phyloP scores from a whole-genome alignment of 495 filamentous ascomycete genomes.

The Podospora pseudopauciseta region DNA sequence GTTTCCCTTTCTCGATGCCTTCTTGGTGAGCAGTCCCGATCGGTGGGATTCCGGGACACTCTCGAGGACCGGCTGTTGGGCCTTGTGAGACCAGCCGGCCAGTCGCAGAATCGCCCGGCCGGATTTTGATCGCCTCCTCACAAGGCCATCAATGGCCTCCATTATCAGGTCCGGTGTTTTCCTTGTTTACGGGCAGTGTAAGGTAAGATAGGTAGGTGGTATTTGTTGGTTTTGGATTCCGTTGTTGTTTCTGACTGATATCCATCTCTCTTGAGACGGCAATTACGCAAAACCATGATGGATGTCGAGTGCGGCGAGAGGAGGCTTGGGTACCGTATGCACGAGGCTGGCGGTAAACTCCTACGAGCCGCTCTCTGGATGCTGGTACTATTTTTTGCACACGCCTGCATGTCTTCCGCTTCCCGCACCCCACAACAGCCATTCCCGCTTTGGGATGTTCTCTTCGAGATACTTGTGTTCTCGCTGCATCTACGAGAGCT shows the following conservation, averaged over 20 bases:
- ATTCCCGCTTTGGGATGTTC: slow-evolving; percentile 12
- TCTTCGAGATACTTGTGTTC: slow-evolving; percentile 9
- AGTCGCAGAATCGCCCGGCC: slow-evolving; percentile 21
- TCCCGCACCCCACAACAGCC: slow-evolving; percentile 19
- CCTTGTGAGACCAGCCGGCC: slow-evolving; percentile 20
- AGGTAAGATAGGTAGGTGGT: neutral
- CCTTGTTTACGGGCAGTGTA: slow-evolving; percentile 9
- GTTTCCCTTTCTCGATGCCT: slow-evolving; percentile 4
- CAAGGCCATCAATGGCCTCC: slow-evolving; percentile 9
- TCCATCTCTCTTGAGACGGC: neutral
- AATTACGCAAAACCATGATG: no score
- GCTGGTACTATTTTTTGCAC: slow-evolving; percentile 25
- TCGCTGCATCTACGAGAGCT: slow-evolving; percentile 4
- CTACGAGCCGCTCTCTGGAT: slow-evolving; percentile 7
- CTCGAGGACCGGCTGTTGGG: slow-evolving; percentile 12
- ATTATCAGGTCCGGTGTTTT: neutral
- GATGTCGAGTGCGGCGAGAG: slow-evolving; percentile 13
- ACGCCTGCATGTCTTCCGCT: slow-evolving; percentile 25
- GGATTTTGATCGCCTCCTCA: slow-evolving; percentile 17
- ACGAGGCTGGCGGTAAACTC: slow-evolving; percentile 20
- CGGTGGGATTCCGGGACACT: slow-evolving; percentile 24
- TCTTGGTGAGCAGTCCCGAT: slow-evolving; percentile 24
- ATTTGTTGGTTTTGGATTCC: slow-evolving; percentile 1
- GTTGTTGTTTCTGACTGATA: neutral
- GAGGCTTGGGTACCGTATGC: slow-evolving; percentile 17